A percentile compares a stretch with the other conserved stretches of the same genome.
phyloP scores from a whole-genome alignment of 1,139 yeast species.

The Taiozyma sp. region DNA sequence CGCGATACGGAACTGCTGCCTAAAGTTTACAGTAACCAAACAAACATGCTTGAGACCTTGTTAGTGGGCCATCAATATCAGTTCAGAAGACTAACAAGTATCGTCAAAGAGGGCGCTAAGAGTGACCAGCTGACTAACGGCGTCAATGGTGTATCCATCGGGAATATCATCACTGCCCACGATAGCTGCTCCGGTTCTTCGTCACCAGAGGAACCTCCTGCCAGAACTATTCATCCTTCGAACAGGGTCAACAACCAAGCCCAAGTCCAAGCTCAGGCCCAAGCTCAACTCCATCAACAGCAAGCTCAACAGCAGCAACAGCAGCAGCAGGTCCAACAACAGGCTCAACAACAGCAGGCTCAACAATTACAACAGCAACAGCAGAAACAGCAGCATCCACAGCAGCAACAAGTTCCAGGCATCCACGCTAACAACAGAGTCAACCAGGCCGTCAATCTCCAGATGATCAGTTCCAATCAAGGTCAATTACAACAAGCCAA shows the following conservation, averaged over 20 bases:
- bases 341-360: neutral
- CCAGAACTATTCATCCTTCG: neutral
- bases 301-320: conserved; percentile 1
- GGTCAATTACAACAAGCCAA: neutral
- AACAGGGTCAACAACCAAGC: conserved; percentile 2
- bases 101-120: conserved; percentile 5
- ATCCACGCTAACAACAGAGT: conserved; percentile 8
- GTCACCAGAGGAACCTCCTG: neutral
- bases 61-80: conserved; percentile 17
- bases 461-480: conserved; percentile 5
- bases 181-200: neutral
- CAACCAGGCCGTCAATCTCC: conserved; percentile 9
- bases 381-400: neutral
- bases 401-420: neutral
- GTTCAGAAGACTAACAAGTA: conserved; percentile 10
- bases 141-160: neutral
- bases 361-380: conserved; percentile 1
- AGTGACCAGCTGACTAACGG: neutral
- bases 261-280: neutral
- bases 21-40: conserved; percentile 16
- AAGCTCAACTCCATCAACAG: neutral
- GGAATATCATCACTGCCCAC: neutral
- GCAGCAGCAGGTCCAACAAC: neutral
- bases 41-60: conserved; percentile 13
- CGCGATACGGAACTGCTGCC: conserved; percentile 13